Conservation (phyloP, 2,329 filamentous ascomycete species). For the Beauveria australis region DNA sequence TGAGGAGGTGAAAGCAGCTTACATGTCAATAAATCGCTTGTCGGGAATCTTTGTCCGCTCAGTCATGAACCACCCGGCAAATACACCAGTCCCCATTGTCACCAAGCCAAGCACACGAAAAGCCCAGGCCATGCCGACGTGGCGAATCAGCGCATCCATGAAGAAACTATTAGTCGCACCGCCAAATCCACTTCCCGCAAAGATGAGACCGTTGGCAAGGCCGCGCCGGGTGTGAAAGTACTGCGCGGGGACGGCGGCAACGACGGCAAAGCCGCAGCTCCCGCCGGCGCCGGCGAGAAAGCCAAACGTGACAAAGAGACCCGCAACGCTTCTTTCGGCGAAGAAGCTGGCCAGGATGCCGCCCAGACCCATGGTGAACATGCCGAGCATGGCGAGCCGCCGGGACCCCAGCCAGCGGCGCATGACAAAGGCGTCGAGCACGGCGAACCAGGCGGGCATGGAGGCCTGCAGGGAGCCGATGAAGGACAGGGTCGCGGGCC, state of each 20-base stretch:
- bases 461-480: constrained; percentile 43
- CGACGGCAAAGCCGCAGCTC: constrained; percentile 50
- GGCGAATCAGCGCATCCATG: constrained; percentile 40
- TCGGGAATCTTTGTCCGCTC: constrained; percentile 31
- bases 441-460: constrained; percentile 33
- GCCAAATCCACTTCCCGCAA: constrained; percentile 41
- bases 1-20: constrained; percentile 10
- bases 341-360: constrained; percentile 17
- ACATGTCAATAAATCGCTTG: constrained; percentile 42
- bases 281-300: constrained; percentile 53
- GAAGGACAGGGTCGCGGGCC: constrained; percentile 44
- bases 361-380: constrained; percentile 37
- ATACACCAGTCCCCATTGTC: constrained; percentile 38
- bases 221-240: constrained; percentile 51
- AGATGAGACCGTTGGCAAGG: constrained; percentile 49
- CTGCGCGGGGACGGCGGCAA: constrained; percentile 48
- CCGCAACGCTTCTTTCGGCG: neutral
- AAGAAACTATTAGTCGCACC: constrained; percentile 19
- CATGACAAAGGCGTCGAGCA: constrained; percentile 40
- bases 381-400: constrained; percentile 34
- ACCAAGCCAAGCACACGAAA: constrained; percentile 42
- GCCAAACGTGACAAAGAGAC: constrained; percentile 46
- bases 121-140: constrained; percentile 45
- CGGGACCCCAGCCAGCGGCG: constrained; percentile 35
- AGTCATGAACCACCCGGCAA: constrained; percentile 44